Evolutionary conservation across 1,284 basidiomycete genomes (phyloP).

Genomic region (Pseudozyma flocculosa): DNA sequence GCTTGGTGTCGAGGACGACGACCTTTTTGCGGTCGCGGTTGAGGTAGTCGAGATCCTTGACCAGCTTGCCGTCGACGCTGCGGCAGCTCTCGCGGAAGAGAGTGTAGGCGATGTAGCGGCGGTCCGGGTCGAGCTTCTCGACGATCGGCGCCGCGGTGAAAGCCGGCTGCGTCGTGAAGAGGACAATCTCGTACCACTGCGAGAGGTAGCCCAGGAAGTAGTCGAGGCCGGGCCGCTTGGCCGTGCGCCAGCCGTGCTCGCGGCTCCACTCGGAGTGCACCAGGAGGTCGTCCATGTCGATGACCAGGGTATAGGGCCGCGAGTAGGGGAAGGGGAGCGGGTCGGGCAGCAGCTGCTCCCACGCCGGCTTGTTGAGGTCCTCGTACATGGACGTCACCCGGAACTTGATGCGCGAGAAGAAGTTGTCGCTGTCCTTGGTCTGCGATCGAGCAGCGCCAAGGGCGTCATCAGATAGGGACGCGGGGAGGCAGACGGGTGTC

Average conservation of each 20-base stretch:
- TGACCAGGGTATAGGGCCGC: constrained; percentile 85
- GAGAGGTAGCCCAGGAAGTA: constrained; percentile 96
- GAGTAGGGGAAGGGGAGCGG: constrained; percentile 79
- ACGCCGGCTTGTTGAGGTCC: constrained; percentile 66
- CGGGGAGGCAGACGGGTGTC: too few species aligned
- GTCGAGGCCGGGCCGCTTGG: constrained; percentile 84
- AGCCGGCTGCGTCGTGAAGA: constrained; percentile 87
- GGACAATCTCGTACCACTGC: constrained; percentile 95
- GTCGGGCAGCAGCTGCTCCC: constrained; percentile 86
- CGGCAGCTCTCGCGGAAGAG: constrained; percentile 75
- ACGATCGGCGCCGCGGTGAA: constrained; percentile 88
- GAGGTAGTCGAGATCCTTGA: constrained; percentile 82
- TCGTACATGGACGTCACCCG: constrained; percentile 41
- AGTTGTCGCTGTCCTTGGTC: constrained; percentile 19
- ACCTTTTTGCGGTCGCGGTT: constrained; percentile 92
- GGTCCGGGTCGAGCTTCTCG: constrained; percentile 92
- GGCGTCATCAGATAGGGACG: too few species aligned
- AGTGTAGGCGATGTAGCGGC: constrained; percentile 82
- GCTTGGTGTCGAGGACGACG: constrained; percentile 79
- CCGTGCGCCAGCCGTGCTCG: constrained; percentile 61
- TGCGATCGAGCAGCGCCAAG: too few species aligned
- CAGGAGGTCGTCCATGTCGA: constrained; percentile 89
- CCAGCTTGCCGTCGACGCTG: constrained; percentile 50
- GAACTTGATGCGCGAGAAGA: constrained; percentile 48
- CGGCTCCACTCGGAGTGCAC: constrained; percentile 79